Base-by-base conservation (phyloP, 2,329 filamentous ascomycete species). In the Achaetomium macrosporum region DNA sequence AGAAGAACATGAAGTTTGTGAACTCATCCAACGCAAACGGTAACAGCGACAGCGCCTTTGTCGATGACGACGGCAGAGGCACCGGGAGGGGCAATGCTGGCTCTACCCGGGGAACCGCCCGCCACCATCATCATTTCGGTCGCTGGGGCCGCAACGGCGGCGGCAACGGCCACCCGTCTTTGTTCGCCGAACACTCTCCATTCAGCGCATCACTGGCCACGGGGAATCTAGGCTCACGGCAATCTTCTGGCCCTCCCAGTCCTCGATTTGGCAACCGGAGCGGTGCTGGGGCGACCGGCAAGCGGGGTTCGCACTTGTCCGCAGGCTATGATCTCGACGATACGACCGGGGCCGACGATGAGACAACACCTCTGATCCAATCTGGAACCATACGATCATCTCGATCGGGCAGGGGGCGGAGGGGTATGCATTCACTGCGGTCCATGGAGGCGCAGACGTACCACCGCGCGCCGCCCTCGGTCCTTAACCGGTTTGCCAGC, bases 1-100 rank as follows among this genome's bases (percentile, higher is more conserved):
- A 95, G 72, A 90, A 89, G 73, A 95, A 87, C 70, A 96, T 96
- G 90, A 97, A 96, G 65, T 97, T 97, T 65, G 87, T 88, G 53
- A 92, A 89, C 68, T 83, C 86, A 1, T 89, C 88, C 68, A 84
- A 76, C 59, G 83, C 78, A 58, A 82, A 80, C 57, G 73, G 71
- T 37, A 76, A 71, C 43, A 52, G 44, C 25, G 78, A 81, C 33
- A 73, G 68, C 53, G 58, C 71, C 17, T 78, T 84, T 46, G 84
- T 78, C 45, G 85, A 90, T 16, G 82, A 85, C 52, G 83, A 84
- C 49, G 84, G 84, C 15, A 81, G 81, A 58, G 82, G 83, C 51
- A 81, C 77, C 19, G 75, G 76, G 15, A 77, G 84, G 53, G 83
- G 80, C 63, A 80, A 75, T 55, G 74, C 74, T 19, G 84, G 86